Percentiles rank a stretch among this genome's conserved stretches.
Evolutionary conservation across 495 filamentous ascomycete species (phyloP).

Genomic region (Xanthoparmelia taractica): DNA sequence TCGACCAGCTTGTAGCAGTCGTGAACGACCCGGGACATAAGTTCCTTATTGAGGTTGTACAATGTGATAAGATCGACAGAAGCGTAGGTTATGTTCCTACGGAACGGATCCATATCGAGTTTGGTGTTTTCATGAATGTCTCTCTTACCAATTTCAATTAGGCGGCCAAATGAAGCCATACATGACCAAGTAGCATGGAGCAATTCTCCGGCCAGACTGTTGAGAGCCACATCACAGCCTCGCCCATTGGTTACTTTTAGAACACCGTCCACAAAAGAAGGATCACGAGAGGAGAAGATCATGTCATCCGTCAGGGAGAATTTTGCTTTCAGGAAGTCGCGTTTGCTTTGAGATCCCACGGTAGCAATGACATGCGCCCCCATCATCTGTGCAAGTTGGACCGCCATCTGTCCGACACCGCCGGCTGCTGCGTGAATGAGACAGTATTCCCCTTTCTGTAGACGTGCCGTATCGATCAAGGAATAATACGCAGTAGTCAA

Average conservation of each 20-base stretch:
- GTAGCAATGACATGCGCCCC: no score
- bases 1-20: constrained; percentile 19
- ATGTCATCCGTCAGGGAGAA: no score
- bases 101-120: constrained; percentile 37
- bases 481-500: no score
- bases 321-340: no score
- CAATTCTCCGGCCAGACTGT: constrained; percentile 42
- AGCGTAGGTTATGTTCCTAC: constrained; percentile 34
- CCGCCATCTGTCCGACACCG: no score
- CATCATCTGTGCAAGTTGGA: no score
- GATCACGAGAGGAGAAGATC: constrained; percentile 35
- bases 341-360: no score
- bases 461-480: no score
- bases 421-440: no score
- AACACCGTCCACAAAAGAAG: constrained; percentile 42
- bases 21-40: constrained; percentile 14
- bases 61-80: constrained; percentile 33
- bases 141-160: constrained; percentile 51
- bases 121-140: constrained; percentile 35
- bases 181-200: constrained; percentile 40
- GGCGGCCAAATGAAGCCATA: constrained; percentile 45
- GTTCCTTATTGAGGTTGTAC: constrained; percentile 14
- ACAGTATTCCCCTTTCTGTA: no score
- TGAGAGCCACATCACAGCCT: constrained; percentile 55
- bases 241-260: constrained; percentile 43